Base-by-base conservation (phyloP, 2,329 filamentous ascomycete species). In the Monosporascus sp. region DNA sequence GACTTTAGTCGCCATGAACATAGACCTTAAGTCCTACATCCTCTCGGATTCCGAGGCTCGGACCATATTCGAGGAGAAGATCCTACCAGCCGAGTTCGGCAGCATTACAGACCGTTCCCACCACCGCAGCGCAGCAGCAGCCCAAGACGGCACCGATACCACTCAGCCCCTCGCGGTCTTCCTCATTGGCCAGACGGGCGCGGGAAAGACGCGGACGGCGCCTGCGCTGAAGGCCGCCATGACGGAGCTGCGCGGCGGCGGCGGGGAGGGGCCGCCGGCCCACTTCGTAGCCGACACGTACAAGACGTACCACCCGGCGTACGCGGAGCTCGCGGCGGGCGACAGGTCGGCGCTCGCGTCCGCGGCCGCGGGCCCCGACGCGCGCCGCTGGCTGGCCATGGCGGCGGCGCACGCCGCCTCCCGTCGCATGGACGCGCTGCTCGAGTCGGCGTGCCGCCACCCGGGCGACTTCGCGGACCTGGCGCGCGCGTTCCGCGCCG, bases 221-320 rank as follows among this genome's bases (percentile, higher is more conserved):
- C 75, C 73, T 2, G 59, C 63, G 36, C 63, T 78, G 49, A 64
- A 68, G 19, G 48, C 56, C 4, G 70, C 71, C 46, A 60, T 78
- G 26, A 31, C 44, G 19, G 31, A 50, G 16, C 48, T 56, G 47
- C 43, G 54, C 50, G 41, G 50, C 20, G 17, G 50, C 19, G n/a
- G 20, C 20, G 41, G 22, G n/a, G 41, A 16, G 41, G 6, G 8
- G 22, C 54, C 64, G 17, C 51, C 53, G 46, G 69, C 68, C 19
- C 76, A 79, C 65, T 70, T 79, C 57, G 73, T 78, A 52, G 75
- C 76, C 51, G 76, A 78, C 68, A 73, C 73, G 22, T 77, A 76
- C 71, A 79, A 79, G 60, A 70, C 71, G 4, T 73, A 76, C 65
- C 76, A 79, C 62, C 76, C 76, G 0, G 55, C 66, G 19, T 77